Conservation (phyloP, 73 alveolate genomes). For the Paramecium sexaurelia region DNA sequence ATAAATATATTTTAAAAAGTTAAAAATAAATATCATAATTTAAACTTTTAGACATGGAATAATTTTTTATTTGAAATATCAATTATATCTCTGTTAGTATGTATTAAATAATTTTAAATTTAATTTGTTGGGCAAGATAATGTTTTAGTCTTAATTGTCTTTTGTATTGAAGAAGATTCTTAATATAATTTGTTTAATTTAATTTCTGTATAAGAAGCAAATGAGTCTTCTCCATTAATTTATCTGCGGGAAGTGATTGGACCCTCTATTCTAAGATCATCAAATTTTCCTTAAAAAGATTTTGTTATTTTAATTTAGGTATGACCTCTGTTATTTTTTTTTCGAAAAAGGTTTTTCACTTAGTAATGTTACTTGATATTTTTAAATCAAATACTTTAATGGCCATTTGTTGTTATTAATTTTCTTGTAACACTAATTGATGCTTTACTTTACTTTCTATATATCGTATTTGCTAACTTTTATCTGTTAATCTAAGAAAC, state of each 20-base stretch:
- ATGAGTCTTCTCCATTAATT: constrained; percentile 6
- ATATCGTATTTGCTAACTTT: background rate
- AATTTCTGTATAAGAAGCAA: constrained; percentile 52
- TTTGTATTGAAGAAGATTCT: background rate
- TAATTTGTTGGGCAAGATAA: background rate
- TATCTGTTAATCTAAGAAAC: constrained; percentile 19
- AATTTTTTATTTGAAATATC: constrained; percentile 48
- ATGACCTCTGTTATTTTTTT: background rate
- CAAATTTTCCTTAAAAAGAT: background rate
- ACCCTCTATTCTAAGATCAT: background rate
- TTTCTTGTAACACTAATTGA: constrained; percentile 23
- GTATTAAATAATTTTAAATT: background rate
- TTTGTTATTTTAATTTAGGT: background rate
- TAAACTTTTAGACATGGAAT: constrained; percentile 10
- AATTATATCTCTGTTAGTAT: constrained; percentile 47
- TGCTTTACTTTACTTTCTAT: constrained; percentile 42
- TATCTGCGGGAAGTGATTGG: constrained; percentile 4
- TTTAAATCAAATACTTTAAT: background rate
- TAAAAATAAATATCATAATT: background rate
- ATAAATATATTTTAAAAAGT: too few species aligned
- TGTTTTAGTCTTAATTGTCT: background rate
- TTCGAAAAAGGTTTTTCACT: constrained; percentile 14
- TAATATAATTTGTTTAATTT: constrained; percentile 1
- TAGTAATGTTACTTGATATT: constrained; percentile 14
- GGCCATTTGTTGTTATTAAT: constrained; percentile 15